A percentile compares a stretch with the other conserved stretches of the same genome.
These are phyloP conservation scores for Mycena pura DNA, from an alignment of 768 basidiomycete genomes.

Conservation along the genomic window DNA sequence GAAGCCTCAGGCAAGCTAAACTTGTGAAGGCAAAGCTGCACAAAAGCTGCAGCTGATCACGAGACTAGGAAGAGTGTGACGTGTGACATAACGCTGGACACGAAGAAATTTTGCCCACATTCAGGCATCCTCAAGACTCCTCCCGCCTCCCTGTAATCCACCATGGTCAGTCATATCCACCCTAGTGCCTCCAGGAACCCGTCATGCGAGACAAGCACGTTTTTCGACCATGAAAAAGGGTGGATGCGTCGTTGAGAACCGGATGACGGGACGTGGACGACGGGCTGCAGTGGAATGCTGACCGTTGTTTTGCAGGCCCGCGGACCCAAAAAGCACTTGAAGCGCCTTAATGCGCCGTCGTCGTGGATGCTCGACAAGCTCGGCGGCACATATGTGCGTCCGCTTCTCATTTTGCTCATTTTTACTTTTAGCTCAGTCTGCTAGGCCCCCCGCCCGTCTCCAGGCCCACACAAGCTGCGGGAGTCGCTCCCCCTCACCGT, in stretches of 20 bases:
- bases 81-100: no score
- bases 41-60: no score
- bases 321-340: conserved; percentile 99
- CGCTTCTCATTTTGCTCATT: background rate
- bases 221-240: conserved; percentile 11
- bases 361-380: conserved; percentile 99
- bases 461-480: conserved; percentile 98
- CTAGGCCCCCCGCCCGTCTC: conserved; percentile 97
- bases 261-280: conserved; percentile 45
- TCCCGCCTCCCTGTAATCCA: conserved; percentile 47
- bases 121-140: conserved; percentile 37
- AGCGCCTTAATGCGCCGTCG: conserved; percentile 95
- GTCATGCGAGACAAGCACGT: background rate
- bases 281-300: conserved; percentile 28
- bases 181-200: background rate
- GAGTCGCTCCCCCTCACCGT: conserved; percentile 97
- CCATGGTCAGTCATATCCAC: conserved; percentile 50
- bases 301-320: conserved; percentile 66
- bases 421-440: conserved; percentile 15
- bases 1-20: no score
- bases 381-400: conserved; percentile 88
- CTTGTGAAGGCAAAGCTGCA: no score
- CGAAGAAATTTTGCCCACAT: no score
- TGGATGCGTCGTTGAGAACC: conserved; percentile 45
- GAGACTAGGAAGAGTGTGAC: no score